phyloP scores from a whole-genome alignment of 805 yeast species.

The Spencermartinsiella europaea region DNA sequence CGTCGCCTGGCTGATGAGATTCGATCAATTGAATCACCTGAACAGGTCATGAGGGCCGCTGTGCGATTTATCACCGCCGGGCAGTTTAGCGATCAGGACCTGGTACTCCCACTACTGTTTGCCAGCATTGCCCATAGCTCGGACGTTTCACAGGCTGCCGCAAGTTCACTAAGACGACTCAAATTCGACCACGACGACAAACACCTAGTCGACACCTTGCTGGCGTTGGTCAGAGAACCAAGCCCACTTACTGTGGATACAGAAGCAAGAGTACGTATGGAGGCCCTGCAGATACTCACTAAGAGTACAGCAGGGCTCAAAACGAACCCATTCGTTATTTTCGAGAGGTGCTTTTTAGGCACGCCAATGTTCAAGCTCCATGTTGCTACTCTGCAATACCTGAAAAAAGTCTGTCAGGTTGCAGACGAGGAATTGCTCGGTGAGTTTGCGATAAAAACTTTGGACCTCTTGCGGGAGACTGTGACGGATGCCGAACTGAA shows the following conservation, averaged over 20 bases:
- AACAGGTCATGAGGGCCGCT: constrained; percentile 37
- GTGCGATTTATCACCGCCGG: constrained; percentile 38
- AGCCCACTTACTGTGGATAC: not conserved
- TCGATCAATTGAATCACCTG: not conserved
- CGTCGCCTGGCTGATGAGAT: not conserved
- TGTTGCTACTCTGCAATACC: not conserved
- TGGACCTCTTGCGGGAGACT: not conserved
- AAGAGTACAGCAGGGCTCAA: not conserved
- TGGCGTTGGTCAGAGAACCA: not conserved
- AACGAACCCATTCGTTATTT: not conserved
- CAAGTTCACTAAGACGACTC: constrained; percentile 46
- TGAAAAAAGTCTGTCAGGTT: not conserved
- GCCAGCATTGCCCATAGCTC: constrained; percentile 61
- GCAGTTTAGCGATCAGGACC: constrained; percentile 37
- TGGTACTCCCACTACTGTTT: constrained; percentile 49
- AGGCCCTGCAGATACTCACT: not conserved
- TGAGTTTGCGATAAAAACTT: constrained; percentile 10
- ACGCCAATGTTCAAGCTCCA: not conserved
- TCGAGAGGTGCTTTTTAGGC: not conserved
- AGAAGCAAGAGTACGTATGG: no score
- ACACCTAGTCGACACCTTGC: constrained; percentile 27
- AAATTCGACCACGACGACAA: constrained; percentile 34
- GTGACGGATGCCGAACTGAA: not conserved
- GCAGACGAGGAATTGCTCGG: constrained; percentile 23
- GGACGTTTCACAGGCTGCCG: constrained; percentile 50